Evolutionary conservation across 192 early-diverging fungal species (phyloP).

Genomic region (Mortierella claussenii): DNA sequence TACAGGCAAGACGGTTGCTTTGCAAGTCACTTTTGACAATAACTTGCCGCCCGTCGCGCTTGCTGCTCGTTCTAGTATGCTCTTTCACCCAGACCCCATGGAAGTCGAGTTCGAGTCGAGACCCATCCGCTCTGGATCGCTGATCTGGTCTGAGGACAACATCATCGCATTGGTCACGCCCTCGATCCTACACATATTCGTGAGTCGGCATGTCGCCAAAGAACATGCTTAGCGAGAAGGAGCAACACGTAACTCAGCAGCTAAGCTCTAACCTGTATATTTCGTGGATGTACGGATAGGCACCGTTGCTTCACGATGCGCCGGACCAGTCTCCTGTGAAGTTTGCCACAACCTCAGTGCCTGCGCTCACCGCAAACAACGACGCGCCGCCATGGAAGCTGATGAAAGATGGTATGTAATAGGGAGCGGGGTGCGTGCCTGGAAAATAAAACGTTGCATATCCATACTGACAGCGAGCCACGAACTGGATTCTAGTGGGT

Average conservation of each 20-base stretch:
- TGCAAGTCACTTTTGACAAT: too few relatives aligned
- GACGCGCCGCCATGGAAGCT: conserved; percentile 36
- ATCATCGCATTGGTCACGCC: conserved; percentile 36
- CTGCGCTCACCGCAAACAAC: neutral
- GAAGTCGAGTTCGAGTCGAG: conserved; percentile 42
- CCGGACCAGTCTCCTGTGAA: conserved; percentile 1
- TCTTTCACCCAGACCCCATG: too few relatives aligned
- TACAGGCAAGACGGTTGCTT: too few relatives aligned
- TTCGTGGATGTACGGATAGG: neutral
- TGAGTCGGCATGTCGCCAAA: conserved; percentile 6
- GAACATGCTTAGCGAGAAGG: too few relatives aligned
- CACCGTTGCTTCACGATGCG: conserved; percentile 3
- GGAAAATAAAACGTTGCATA: neutral
- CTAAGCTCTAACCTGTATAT: too few relatives aligned
- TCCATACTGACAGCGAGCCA: too few relatives aligned
- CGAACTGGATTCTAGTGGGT: conserved; percentile 11
- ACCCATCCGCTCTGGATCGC: conserved; percentile 25
- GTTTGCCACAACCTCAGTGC: conserved; percentile 15
- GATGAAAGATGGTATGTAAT: conserved; percentile 3
- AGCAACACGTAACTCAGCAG: too few relatives aligned
- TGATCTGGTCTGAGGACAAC: conserved; percentile 54
- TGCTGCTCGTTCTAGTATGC: too few relatives aligned
- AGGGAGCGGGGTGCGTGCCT: too few relatives aligned
- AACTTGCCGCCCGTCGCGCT: too few relatives aligned
- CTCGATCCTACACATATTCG: conserved; percentile 33